Conservation (phyloP, 192 early-diverging fungal species). For the Allomyces macrogynus region DNA sequence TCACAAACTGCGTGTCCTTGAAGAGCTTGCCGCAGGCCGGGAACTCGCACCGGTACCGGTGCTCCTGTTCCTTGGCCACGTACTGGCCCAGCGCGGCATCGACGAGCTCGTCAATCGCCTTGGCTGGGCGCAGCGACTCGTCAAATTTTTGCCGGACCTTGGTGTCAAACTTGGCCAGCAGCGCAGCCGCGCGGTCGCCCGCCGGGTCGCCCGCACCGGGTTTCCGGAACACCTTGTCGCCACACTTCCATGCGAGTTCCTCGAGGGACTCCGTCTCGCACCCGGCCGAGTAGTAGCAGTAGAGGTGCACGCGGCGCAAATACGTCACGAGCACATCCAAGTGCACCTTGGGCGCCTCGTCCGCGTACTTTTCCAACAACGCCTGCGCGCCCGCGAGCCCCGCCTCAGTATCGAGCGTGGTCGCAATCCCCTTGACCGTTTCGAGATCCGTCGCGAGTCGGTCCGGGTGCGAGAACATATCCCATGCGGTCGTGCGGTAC, state of each 20-base stretch:
- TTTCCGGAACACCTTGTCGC: constrained; percentile 13
- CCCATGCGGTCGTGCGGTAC: not conserved
- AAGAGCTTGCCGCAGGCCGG: constrained; percentile 73
- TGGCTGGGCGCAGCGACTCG: constrained; percentile 14
- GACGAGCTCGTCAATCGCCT: constrained; percentile 24
- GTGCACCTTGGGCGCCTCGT: not conserved
- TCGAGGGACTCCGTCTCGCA: constrained; percentile 60
- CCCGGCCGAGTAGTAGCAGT: constrained; percentile 82
- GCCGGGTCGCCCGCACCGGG: not conserved
- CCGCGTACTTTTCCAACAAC: not conserved
- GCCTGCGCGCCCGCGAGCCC: not conserved
- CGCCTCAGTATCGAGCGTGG: not conserved
- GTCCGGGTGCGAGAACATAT: not conserved
- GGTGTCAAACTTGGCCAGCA: constrained; percentile 8
- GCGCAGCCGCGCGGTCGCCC: constrained; percentile 10
- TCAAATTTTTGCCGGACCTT: constrained; percentile 12
- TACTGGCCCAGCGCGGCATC: constrained; percentile 29
- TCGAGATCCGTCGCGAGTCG: not conserved
- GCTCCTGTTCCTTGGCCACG: constrained; percentile 47
- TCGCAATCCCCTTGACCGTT: not conserved
- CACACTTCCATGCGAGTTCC: constrained; percentile 37
- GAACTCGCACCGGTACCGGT: constrained; percentile 68
- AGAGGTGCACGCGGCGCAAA: constrained; percentile 72
- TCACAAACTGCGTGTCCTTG: constrained; percentile 77
- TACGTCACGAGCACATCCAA: constrained; percentile 75